phyloP scores from a whole-genome alignment of 805 yeast species.

The Candida corydali region DNA sequence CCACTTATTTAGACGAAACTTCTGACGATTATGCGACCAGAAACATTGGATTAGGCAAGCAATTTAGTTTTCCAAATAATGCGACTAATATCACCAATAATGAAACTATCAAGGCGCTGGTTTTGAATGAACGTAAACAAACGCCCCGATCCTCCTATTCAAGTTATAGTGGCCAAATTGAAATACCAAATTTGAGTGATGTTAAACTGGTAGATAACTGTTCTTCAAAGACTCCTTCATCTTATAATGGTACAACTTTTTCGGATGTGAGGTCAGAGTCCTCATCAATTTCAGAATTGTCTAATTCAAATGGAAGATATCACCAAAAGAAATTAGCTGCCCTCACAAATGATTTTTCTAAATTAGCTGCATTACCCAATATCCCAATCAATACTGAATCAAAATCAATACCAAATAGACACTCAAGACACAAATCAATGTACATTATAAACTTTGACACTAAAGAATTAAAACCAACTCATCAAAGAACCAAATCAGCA shows the following conservation, averaged over 20 bases:
- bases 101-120: constrained; percentile 13
- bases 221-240: constrained; percentile 11
- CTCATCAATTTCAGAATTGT: constrained; percentile 13
- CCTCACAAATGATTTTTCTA: constrained; percentile 12
- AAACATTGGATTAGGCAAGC: constrained; percentile 32
- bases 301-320: constrained; percentile 21
- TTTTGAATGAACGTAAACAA: constrained; percentile 12
- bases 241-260: constrained; percentile 22
- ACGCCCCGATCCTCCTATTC: constrained; percentile 15
- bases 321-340: no score
- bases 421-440: constrained; percentile 38
- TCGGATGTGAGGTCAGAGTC: constrained; percentile 22
- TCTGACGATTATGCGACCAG: constrained; percentile 14
- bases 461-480: constrained; percentile 4
- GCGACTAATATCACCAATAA: constrained; percentile 30
- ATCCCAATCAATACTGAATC: neutral
- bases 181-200: constrained; percentile 36
- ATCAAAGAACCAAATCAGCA: constrained; percentile 9
- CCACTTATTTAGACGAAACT: constrained; percentile 6
- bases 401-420: constrained; percentile 22
- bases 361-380: constrained; percentile 15
- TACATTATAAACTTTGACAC: constrained; percentile 24
- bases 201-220: constrained; percentile 11
- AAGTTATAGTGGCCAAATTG: constrained; percentile 30
- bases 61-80: constrained; percentile 37